These are phyloP conservation scores for Sporisorium scitamineum DNA, from an alignment of 1,284 basidiomycete genomes.

Conservation along the genomic window DNA sequence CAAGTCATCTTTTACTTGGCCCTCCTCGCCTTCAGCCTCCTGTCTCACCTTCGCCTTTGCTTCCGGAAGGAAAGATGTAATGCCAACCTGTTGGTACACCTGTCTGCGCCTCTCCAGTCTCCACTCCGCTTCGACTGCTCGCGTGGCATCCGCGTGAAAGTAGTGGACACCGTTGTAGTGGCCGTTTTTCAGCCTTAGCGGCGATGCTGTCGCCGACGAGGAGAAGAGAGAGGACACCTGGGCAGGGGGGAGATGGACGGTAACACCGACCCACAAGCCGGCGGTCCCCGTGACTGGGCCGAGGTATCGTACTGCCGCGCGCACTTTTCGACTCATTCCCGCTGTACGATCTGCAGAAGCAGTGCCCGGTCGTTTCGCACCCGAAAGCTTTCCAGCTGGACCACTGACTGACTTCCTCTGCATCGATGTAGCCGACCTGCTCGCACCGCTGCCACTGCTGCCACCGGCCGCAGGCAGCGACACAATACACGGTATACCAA, in stretches of 20 bases:
- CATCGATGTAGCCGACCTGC: neutral
- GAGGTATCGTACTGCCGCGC: constrained; percentile 54
- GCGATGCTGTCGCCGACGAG: neutral
- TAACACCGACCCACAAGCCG: constrained; percentile 55
- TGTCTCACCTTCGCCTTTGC: neutral
- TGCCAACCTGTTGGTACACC: constrained; percentile 4
- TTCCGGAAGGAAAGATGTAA: constrained; percentile 8
- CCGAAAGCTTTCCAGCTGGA: neutral
- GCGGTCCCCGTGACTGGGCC: constrained; percentile 39
- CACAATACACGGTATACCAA: constrained; percentile 53
- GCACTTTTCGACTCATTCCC: constrained; percentile 18
- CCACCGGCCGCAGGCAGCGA: constrained; percentile 17
- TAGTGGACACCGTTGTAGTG: constrained; percentile 82
- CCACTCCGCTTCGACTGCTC: neutral
- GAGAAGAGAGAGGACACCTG: neutral
- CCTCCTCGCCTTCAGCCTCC: neutral
- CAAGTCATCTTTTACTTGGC: neutral
- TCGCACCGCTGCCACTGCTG: neutral
- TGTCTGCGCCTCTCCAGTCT: constrained; percentile 7
- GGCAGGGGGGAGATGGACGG: neutral
- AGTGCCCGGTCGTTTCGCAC: neutral
- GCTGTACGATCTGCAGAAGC: no score
- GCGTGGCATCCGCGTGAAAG: constrained; percentile 73
- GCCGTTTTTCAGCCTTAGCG: constrained; percentile 73
- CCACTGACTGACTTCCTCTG: neutral